Conservation (phyloP, 1,284 basidiomycete genomes). For the Neotropicomus parvogracilis region DNA sequence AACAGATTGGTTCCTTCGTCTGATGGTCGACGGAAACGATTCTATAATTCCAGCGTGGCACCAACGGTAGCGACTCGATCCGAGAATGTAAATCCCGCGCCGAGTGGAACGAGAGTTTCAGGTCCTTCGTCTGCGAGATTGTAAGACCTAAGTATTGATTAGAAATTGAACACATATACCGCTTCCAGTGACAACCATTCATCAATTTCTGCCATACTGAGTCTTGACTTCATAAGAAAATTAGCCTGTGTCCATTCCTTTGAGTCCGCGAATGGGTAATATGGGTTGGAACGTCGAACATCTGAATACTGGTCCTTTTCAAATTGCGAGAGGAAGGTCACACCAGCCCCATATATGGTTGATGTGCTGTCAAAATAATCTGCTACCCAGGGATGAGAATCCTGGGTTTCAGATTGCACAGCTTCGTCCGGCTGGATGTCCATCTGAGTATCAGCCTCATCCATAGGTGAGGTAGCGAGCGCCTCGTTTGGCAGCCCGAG, state of each 20-base stretch:
- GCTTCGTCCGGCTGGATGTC: too few relatives aligned
- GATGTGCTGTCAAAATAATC: background rate
- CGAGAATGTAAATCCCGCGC: background rate
- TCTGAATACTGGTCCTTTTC: background rate
- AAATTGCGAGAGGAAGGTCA: background rate
- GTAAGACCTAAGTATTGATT: background rate
- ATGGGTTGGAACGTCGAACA: background rate
- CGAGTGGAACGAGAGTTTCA: background rate
- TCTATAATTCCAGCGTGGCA: background rate
- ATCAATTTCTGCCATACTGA: background rate
- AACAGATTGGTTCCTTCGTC: background rate
- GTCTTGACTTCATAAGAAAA: background rate
- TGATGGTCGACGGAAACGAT: background rate
- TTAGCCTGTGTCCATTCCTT: background rate
- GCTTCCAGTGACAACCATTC: background rate
- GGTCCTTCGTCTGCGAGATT: background rate
- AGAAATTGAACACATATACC: background rate
- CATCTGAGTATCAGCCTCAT: too few relatives aligned
- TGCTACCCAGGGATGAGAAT: background rate
- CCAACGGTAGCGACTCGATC: background rate
- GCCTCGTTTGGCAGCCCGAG: too few relatives aligned
- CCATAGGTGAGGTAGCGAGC: too few relatives aligned
- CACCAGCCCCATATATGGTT: background rate
- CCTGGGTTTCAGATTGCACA: background rate
- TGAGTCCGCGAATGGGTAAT: background rate